Percentiles rank a stretch among this genome's conserved stretches.
phyloP scores from a whole-genome alignment of 768 basidiomycete genomes.

The Naganishia antarctica region DNA sequence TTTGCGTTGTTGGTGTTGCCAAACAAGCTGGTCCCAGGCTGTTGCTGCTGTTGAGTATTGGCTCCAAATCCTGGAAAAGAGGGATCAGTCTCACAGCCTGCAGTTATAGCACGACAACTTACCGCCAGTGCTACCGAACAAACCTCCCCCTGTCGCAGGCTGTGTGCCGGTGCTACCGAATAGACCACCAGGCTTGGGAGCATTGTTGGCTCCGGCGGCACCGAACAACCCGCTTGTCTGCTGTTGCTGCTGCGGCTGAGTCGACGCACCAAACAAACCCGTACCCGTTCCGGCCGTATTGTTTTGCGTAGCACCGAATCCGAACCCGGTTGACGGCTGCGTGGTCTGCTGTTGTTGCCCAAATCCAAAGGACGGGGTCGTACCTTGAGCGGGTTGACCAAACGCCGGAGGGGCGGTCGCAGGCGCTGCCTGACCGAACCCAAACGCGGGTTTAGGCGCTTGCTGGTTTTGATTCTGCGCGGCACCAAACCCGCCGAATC shows the following conservation, averaged over 20 bases:
- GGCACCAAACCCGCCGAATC: constrained; percentile 50
- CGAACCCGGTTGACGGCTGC: constrained; percentile 35
- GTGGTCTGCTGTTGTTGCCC: constrained; percentile 22
- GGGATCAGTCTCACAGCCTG: too few relatives aligned
- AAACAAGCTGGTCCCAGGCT: constrained; percentile 31
- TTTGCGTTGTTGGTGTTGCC: constrained; percentile 47
- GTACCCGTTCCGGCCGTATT: constrained; percentile 31
- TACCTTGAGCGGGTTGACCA: constrained; percentile 35
- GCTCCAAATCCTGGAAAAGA: constrained; percentile 1
- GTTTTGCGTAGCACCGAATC: constrained; percentile 43
- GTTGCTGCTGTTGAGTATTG: constrained; percentile 19
- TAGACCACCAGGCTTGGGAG: constrained; percentile 37
- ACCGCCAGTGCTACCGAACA: constrained; percentile 21
- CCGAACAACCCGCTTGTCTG: constrained; percentile 25
- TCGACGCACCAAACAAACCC: constrained; percentile 34
- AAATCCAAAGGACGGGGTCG: constrained; percentile 31
- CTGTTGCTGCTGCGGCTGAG: constrained; percentile 24
- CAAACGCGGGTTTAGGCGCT: constrained; percentile 25
- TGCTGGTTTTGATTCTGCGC: constrained; percentile 29
- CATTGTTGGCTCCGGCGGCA: constrained; percentile 29
- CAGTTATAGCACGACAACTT: not conserved
- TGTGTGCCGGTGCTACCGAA: constrained; percentile 37
- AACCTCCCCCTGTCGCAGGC: constrained; percentile 27
- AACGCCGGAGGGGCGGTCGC: constrained; percentile 36
- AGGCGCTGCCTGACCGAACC: constrained; percentile 23